Percentiles rank a stretch among this genome's conserved stretches.
phyloP scores from a whole-genome alignment of 805 yeast genomes.

The Ogataea pilisensis region DNA sequence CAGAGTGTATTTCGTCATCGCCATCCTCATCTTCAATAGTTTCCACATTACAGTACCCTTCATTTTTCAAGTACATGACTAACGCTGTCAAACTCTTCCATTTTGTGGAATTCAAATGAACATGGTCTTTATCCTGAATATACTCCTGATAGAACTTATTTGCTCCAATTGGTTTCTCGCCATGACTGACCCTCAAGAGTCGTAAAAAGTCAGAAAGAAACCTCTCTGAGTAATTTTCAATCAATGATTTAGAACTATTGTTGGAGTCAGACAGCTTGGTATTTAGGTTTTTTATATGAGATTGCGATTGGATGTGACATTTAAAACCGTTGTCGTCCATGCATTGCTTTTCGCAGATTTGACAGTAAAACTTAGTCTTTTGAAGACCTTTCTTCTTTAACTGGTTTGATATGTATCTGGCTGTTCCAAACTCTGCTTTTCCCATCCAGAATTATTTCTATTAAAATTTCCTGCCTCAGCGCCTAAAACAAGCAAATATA shows the following conservation, averaged over 20 bases:
- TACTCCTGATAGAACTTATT: slow-evolving; percentile 89
- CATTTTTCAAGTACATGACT: slow-evolving; percentile 52
- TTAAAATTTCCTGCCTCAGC: no score
- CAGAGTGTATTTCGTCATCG: background rate
- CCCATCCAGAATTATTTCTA: no score
- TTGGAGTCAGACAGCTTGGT: slow-evolving; percentile 40
- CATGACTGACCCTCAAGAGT: slow-evolving; percentile 64
- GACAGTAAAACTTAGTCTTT: slow-evolving; percentile 84
- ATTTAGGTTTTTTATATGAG: slow-evolving; percentile 60
- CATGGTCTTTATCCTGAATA: slow-evolving; percentile 75
- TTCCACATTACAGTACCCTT: slow-evolving; percentile 53
- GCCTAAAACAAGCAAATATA: no score
- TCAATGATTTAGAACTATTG: slow-evolving; percentile 25
- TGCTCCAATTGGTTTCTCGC: slow-evolving; percentile 73
- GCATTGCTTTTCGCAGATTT: slow-evolving; percentile 87
- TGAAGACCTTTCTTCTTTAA: slow-evolving; percentile 83
- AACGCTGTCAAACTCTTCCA: slow-evolving; percentile 73
- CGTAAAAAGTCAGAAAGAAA: slow-evolving; percentile 64
- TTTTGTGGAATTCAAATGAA: slow-evolving; percentile 86
- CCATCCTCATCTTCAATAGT: slow-evolving; percentile 33
- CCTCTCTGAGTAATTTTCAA: slow-evolving; percentile 54
- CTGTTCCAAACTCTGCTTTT: slow-evolving; percentile 58
- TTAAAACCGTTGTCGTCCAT: slow-evolving; percentile 94
- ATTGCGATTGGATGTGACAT: slow-evolving; percentile 79
- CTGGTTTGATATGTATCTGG: slow-evolving; percentile 70